phyloP scores from a whole-genome alignment of 805 yeast species.

The Saturnispora serradocipensis region DNA sequence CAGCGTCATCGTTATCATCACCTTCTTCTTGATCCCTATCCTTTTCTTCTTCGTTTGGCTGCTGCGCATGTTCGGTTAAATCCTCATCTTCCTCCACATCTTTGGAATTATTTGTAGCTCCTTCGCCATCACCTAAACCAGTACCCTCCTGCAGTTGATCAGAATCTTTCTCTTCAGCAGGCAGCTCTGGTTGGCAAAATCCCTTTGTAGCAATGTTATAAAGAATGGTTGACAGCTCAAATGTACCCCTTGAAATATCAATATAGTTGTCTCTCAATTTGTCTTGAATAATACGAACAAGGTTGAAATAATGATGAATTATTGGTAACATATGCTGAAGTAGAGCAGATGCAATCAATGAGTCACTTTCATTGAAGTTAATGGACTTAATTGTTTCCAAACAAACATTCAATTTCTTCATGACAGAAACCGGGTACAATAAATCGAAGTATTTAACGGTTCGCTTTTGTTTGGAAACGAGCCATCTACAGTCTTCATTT shows the following conservation, averaged over 20 bases:
- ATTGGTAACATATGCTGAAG: conserved; percentile 54
- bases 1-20: conserved; percentile 72
- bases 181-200: conserved; percentile 86
- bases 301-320: conserved; percentile 45
- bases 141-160: conserved; percentile 72
- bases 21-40: conserved; percentile 55
- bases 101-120: conserved; percentile 70
- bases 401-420: conserved; percentile 18
- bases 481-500: conserved; percentile 41
- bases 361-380: conserved; percentile 31
- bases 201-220: conserved; percentile 65
- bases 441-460: conserved; percentile 34
- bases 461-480: conserved; percentile 39
- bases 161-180: conserved; percentile 50
- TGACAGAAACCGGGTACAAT: conserved; percentile 18
- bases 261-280: conserved; percentile 41
- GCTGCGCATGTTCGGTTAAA: conserved; percentile 63
- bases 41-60: conserved; percentile 63
- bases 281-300: conserved; percentile 35
- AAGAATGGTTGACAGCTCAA: conserved; percentile 45
- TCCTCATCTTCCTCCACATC: conserved; percentile 92
- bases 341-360: conserved; percentile 37
- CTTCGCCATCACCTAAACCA: conserved; percentile 80
- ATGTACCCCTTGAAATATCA: conserved; percentile 53
- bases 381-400: conserved; percentile 28